phyloP scores from a whole-genome alignment of 208 protist species.

The Leishmania gerbilli region DNA sequence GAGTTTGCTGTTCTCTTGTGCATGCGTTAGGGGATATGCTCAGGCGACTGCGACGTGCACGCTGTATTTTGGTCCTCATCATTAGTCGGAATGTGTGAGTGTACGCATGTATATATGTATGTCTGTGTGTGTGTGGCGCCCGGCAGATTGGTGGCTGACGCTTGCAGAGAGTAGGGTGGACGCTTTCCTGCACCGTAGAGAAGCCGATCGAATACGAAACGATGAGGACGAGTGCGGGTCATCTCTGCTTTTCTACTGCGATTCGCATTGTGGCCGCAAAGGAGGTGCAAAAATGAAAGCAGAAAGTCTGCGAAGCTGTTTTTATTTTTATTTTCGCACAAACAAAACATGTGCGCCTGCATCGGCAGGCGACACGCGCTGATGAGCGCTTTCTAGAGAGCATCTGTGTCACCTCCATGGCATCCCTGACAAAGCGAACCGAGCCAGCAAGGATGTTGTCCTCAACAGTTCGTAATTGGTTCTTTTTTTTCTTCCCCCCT shows the following conservation, averaged over 20 bases:
- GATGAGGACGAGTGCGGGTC: too few species aligned
- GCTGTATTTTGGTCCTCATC: not conserved
- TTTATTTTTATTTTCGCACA: not conserved
- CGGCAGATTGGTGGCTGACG: not conserved
- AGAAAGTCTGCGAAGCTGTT: not conserved
- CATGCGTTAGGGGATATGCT: not conserved
- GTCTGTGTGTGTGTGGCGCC: not conserved
- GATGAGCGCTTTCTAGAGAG: not conserved
- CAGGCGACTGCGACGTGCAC: not conserved
- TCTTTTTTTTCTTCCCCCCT: not conserved
- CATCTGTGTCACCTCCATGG: not conserved
- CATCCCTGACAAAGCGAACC: not conserved
- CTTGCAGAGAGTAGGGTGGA: not conserved
- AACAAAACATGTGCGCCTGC: not conserved
- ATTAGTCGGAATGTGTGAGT: not conserved
- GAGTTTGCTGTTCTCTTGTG: not conserved
- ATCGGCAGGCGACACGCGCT: not conserved
- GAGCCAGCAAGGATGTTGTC: not conserved
- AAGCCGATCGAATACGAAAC: not conserved
- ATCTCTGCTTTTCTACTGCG: not conserved
- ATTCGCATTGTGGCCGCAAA: not conserved
- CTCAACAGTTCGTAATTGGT: too few species aligned
- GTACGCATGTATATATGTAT: not conserved
- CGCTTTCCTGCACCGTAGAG: not conserved
- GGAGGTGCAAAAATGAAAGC: not conserved